These are phyloP conservation scores for Podospora conica DNA, from an alignment of 495 filamentous ascomycete species.

Conservation along the genomic window DNA sequence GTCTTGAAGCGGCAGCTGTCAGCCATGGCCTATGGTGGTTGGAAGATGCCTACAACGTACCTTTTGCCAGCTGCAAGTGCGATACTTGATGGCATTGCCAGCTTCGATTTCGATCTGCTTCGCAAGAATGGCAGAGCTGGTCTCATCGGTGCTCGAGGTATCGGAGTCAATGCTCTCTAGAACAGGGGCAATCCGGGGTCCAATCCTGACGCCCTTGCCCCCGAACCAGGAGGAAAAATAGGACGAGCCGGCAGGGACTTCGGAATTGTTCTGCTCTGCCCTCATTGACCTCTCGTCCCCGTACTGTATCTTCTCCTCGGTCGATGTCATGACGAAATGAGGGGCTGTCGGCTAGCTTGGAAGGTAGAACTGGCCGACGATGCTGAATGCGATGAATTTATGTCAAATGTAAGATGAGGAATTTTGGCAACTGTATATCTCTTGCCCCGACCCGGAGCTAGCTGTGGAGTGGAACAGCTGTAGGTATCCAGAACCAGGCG, in stretches of 20 bases:
- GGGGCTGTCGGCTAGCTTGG: not conserved
- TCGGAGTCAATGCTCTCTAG: conserved; percentile 26
- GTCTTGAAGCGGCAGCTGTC: conserved; percentile 45
- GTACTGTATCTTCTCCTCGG: not conserved
- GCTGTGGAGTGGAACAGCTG: not conserved
- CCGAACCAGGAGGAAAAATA: conserved; percentile 28
- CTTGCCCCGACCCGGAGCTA: not conserved
- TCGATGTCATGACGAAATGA: not conserved
- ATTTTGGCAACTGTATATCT: not conserved
- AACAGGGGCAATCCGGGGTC: conserved; percentile 41
- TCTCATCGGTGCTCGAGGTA: conserved; percentile 36
- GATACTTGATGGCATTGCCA: conserved; percentile 75
- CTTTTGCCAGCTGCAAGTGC: conserved; percentile 88
- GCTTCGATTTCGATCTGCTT: conserved; percentile 74
- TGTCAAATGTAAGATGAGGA: not conserved
- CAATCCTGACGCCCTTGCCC: conserved; percentile 30
- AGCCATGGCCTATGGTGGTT: not conserved
- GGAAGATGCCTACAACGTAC: conserved; percentile 33
- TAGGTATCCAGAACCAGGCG: too few relatives aligned
- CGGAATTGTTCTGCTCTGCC: not conserved
- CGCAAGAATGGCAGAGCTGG: conserved; percentile 47
- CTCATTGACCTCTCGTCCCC: not conserved
- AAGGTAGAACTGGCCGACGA: not conserved
- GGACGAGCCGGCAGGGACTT: not conserved
- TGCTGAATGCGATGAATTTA: not conserved